Evolutionary conservation across 495 filamentous ascomycete genomes (phyloP).

Genomic region (Penicillium cinerascens): DNA sequence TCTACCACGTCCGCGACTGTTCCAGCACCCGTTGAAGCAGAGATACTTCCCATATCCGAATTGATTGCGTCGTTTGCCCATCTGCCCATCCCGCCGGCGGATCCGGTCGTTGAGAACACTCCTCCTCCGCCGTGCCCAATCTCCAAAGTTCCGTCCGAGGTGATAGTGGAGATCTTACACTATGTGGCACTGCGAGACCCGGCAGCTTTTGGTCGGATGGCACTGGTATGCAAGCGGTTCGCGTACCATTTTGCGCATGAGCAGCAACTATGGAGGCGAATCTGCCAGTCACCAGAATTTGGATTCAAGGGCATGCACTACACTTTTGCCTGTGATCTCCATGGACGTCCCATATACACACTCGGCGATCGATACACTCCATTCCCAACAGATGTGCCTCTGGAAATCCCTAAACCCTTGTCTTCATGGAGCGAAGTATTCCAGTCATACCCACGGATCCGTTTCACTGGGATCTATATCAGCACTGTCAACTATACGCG

Average conservation of each 20-base stretch:
- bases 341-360: slow-evolving; percentile 54
- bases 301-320: slow-evolving; percentile 87
- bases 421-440: slow-evolving; percentile 62
- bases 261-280: slow-evolving; percentile 81
- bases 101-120: slow-evolving; percentile 59
- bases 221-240: slow-evolving; percentile 80
- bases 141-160: slow-evolving; percentile 72
- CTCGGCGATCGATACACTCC: slow-evolving; percentile 36
- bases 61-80: slow-evolving; percentile 72
- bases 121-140: slow-evolving; percentile 74
- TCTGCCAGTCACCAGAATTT: slow-evolving; percentile 66
- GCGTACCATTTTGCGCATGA: slow-evolving; percentile 83
- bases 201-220: slow-evolving; percentile 71
- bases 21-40: slow-evolving; percentile 39
- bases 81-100: slow-evolving; percentile 58
- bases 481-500: slow-evolving; percentile 93
- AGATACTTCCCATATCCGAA: slow-evolving; percentile 56
- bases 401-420: slow-evolving; percentile 37
- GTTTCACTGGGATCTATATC: slow-evolving; percentile 95
- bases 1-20: slow-evolving; percentile 50
- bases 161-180: slow-evolving; percentile 69
- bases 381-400: slow-evolving; percentile 30
- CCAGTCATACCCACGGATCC: slow-evolving; percentile 75
- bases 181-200: slow-evolving; percentile 74
- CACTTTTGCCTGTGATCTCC: slow-evolving; percentile 61